Conservation (phyloP, 257 asterid genomes). For the Plantago elongata region DNA sequence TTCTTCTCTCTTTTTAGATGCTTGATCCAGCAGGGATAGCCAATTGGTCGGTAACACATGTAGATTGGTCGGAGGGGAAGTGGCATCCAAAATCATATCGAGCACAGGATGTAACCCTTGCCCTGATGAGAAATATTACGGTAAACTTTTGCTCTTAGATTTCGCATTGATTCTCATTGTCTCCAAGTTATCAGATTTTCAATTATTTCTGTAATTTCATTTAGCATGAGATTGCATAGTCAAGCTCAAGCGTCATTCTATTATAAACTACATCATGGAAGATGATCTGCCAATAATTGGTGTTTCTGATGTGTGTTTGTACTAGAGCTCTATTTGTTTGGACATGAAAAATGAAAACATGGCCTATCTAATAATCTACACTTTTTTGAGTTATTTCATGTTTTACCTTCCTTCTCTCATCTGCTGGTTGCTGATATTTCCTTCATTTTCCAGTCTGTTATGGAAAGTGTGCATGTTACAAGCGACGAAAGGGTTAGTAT, state of each 20-base stretch:
- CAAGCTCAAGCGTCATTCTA: too few species aligned
- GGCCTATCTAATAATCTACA: conserved; percentile 5
- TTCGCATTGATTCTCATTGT: background rate
- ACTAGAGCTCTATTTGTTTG: background rate
- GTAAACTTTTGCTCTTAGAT: conserved; percentile 35
- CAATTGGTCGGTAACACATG: conserved; percentile 86
- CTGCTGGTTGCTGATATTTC: conserved; percentile 14
- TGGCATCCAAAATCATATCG: conserved; percentile 87
- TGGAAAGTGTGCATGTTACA: conserved; percentile 75
- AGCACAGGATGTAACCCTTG: conserved; percentile 55
- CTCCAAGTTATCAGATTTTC: background rate
- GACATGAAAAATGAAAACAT: too few species aligned
- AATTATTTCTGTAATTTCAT: background rate
- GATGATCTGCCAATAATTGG: too few species aligned
- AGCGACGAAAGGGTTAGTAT: conserved; percentile 66
- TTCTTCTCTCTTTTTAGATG: conserved; percentile 46
- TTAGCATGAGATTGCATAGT: too few species aligned
- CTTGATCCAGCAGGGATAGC: conserved; percentile 78
- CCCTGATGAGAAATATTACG: conserved; percentile 67
- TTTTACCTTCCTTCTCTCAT: background rate
- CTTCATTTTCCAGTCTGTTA: conserved; percentile 55
- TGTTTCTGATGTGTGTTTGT: background rate
- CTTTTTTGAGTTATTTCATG: conserved; percentile 21
- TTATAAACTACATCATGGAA: too few species aligned
- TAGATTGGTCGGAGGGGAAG: conserved; percentile 89